These are phyloP conservation scores for Metschnikowia koreensis DNA, from an alignment of 805 yeast genomes.

Conservation along the genomic window DNA sequence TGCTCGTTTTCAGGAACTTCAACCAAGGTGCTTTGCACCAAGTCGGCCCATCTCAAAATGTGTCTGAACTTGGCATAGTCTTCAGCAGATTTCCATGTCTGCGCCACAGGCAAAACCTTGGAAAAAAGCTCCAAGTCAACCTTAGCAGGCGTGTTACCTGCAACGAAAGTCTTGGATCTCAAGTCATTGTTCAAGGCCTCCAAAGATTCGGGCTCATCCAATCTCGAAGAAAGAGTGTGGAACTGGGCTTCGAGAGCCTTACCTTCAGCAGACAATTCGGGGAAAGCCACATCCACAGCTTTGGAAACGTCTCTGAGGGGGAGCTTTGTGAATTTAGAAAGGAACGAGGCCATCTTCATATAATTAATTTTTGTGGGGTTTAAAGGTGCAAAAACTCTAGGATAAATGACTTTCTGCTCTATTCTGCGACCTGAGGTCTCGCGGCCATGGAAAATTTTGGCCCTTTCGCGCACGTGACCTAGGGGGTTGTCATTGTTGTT, in stretches of 20 bases:
- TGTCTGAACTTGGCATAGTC: slow-evolving; percentile 72
- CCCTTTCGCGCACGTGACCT: slow-evolving; percentile 12
- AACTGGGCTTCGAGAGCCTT: slow-evolving; percentile 77
- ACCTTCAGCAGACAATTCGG: slow-evolving; percentile 44
- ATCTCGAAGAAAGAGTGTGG: slow-evolving; percentile 64
- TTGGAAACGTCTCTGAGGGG: slow-evolving; percentile 28
- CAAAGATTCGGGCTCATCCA: slow-evolving; percentile 46
- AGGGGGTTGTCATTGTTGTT: background rate
- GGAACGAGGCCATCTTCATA: slow-evolving; percentile 30
- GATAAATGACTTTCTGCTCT: background rate
- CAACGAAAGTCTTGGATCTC: slow-evolving; percentile 66
- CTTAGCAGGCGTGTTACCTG: slow-evolving; percentile 63
- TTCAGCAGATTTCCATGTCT: slow-evolving; percentile 51
- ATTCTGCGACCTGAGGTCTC: background rate
- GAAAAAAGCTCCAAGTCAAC: slow-evolving; percentile 74
- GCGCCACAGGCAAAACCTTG: slow-evolving; percentile 58
- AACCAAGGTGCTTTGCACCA: slow-evolving; percentile 68
- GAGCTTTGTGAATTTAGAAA: slow-evolving; percentile 28
- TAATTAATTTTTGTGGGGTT: background rate
- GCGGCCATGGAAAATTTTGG: slow-evolving; percentile 11
- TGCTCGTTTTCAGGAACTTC: slow-evolving; percentile 54
- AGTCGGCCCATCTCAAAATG: slow-evolving; percentile 88
- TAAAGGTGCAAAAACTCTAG: background rate
- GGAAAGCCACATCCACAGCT: slow-evolving; percentile 23
- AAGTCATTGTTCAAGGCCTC: slow-evolving; percentile 62